Evolutionary conservation across 768 basidiomycete species (phyloP).

Genomic region (Gloeopeniophorella convolvens): DNA sequence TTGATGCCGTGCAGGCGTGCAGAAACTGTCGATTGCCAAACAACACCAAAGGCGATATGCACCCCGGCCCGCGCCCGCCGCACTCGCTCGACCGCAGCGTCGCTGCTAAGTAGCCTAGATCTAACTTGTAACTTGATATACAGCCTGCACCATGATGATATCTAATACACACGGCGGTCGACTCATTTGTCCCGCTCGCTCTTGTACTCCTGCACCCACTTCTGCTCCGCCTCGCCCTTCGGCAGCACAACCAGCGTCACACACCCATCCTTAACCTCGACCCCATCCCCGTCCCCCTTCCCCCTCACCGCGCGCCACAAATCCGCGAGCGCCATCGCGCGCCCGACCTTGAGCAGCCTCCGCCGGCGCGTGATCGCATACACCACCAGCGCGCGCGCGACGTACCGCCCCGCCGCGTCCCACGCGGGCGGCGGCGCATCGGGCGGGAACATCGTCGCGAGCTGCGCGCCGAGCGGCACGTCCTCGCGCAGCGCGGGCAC

Average conservation of each 20-base stretch:
- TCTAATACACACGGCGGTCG: too few relatives aligned
- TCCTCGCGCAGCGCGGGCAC: constrained; percentile 82
- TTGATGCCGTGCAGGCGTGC: not conserved
- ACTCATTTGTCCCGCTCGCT: constrained; percentile 37
- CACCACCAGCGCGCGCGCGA: constrained; percentile 54
- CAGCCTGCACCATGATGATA: too few relatives aligned
- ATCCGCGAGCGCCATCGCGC: constrained; percentile 79
- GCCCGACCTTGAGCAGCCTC: constrained; percentile 84
- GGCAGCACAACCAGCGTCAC: constrained; percentile 74
- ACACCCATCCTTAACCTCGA: constrained; percentile 80
- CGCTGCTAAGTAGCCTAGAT: too few relatives aligned
- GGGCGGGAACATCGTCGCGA: constrained; percentile 80
- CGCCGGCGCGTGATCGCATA: constrained; percentile 77
- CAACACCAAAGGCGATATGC: constrained; percentile 8
- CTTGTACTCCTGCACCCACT: constrained; percentile 90
- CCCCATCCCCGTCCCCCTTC: constrained; percentile 68
- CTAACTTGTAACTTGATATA: too few relatives aligned
- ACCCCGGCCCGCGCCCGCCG: too few relatives aligned
- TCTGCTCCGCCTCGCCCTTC: constrained; percentile 66
- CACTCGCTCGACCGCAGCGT: too few relatives aligned
- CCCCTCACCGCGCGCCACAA: constrained; percentile 59
- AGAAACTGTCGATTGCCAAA: not conserved
- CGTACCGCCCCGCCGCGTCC: constrained; percentile 70
- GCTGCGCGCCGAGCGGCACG: constrained; percentile 72
- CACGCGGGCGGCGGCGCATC: constrained; percentile 58